Evolutionary conservation across 495 filamentous ascomycete species (phyloP).

Genomic region (Pseudomonodictys pantanalensis): DNA sequence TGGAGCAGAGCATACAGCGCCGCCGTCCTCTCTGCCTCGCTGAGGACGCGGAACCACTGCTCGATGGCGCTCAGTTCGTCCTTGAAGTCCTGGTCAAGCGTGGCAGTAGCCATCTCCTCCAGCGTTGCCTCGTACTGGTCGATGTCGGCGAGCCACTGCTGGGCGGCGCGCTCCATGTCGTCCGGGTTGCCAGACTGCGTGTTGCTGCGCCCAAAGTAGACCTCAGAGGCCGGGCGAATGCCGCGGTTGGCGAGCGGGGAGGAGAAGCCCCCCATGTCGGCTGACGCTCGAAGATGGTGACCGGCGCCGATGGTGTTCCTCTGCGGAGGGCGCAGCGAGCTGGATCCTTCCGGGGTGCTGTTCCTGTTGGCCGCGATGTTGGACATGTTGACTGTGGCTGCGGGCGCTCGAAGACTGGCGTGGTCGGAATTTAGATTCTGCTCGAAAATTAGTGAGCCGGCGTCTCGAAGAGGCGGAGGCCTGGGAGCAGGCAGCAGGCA

Average conservation of each 20-base stretch:
- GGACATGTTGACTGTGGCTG: conserved; percentile 51
- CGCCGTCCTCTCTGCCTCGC: conserved; percentile 92
- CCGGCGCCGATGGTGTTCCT: conserved; percentile 73
- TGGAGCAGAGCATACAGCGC: conserved; percentile 93
- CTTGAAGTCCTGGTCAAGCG: conserved; percentile 98
- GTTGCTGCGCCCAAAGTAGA: conserved; percentile 74
- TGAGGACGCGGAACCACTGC: conserved; percentile 97
- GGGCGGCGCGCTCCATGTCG: conserved; percentile 89
- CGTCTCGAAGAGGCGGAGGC: neutral
- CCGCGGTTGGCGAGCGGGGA: conserved; percentile 68
- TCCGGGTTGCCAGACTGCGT: conserved; percentile 67
- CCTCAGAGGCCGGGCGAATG: conserved; percentile 90
- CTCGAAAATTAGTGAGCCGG: conserved; percentile 2
- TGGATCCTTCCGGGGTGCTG: conserved; percentile 84
- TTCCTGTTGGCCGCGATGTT: conserved; percentile 80
- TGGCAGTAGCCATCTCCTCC: conserved; percentile 98
- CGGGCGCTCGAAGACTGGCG: neutral
- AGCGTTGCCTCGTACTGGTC: conserved; percentile 96
- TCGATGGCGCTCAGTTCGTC: conserved; percentile 98
- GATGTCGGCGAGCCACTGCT: conserved; percentile 98
- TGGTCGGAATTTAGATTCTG: conserved; percentile 27
- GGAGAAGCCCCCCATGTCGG: conserved; percentile 89
- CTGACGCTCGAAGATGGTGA: conserved; percentile 89
- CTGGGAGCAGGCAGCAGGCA: neutral
- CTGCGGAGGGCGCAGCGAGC: conserved; percentile 84